These are phyloP conservation scores for Neonectria magnoliae DNA, from an alignment of 2,329 filamentous ascomycete species.

Conservation along the genomic window DNA sequence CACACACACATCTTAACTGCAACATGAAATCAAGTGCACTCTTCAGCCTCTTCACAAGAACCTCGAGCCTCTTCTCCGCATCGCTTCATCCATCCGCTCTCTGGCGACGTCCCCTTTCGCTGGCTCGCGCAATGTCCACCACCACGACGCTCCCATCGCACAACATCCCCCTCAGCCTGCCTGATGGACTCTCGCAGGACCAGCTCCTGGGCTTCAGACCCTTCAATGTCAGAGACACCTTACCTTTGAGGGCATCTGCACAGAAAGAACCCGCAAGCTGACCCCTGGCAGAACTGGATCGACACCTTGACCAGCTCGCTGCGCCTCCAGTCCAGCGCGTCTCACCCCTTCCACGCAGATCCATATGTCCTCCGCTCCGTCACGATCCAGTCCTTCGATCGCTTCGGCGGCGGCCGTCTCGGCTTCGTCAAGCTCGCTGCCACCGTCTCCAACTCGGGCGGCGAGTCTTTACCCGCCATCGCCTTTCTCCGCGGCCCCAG, in stretches of 20 bases:
- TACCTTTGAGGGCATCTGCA: too few relatives aligned
- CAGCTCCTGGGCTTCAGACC: constrained; percentile 60
- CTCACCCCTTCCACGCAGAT: constrained; percentile 63
- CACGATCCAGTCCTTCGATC: constrained; percentile 63
- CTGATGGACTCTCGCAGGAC: constrained; percentile 55
- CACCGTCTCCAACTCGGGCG: constrained; percentile 56
- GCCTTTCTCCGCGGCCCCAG: constrained; percentile 69
- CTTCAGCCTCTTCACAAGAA: neutral
- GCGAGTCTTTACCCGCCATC: constrained; percentile 62
- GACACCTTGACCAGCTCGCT: constrained; percentile 58
- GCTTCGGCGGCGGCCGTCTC: constrained; percentile 57
- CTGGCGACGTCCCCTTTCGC: neutral
- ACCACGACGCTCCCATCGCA: constrained; percentile 37
- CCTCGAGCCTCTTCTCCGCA: neutral
- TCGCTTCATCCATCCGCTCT: neutral
- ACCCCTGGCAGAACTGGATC: constrained; percentile 57
- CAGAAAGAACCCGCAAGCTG: neutral
- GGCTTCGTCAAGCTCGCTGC: constrained; percentile 68
- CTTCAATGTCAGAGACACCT: constrained; percentile 56
- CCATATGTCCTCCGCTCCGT: constrained; percentile 64
- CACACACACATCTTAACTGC: too few relatives aligned
- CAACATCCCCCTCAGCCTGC: constrained; percentile 55
- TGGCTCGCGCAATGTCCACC: constrained; percentile 34
- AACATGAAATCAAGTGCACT: constrained; percentile 27
- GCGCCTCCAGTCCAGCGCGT: constrained; percentile 52